Conservation (phyloP, 257 asterid species). For the Leptodermis oblonga region DNA sequence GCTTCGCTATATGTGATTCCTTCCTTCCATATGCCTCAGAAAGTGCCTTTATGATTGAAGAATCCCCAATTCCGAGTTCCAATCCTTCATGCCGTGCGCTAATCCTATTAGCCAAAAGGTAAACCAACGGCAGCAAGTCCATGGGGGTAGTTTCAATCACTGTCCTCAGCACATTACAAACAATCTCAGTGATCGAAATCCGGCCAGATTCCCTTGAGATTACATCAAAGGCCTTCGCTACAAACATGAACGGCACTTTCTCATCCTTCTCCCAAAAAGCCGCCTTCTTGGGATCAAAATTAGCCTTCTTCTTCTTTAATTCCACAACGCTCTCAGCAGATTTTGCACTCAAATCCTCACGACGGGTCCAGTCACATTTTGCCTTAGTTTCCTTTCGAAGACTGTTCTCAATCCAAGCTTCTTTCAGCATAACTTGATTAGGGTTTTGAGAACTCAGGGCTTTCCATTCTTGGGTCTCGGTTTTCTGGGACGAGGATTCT, state of each 20-base stretch:
- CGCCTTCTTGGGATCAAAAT: constrained; percentile 64
- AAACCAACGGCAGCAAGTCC: constrained; percentile 71
- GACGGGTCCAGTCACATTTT: neutral
- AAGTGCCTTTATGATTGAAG: constrained; percentile 78
- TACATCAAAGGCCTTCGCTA: constrained; percentile 78
- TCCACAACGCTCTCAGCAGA: constrained; percentile 60
- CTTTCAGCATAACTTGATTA: constrained; percentile 14
- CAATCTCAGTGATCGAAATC: constrained; percentile 76
- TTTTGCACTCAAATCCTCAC: constrained; percentile 8
- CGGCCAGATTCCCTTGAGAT: constrained; percentile 72
- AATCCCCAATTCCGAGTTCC: constrained; percentile 94
- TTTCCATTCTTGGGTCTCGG: constrained; percentile 34
- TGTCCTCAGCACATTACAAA: constrained; percentile 85
- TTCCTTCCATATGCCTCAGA: constrained; percentile 88
- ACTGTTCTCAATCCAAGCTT: neutral
- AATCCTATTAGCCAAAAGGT: constrained; percentile 67
- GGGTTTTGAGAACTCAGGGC: constrained; percentile 27
- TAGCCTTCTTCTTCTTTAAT: constrained; percentile 61
- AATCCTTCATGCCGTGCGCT: constrained; percentile 86
- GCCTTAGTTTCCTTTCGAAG: neutral
- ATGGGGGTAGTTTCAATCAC: constrained; percentile 77
- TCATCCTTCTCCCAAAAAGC: constrained; percentile 78
- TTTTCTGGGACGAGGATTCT: constrained; percentile 57
- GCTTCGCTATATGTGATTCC: constrained; percentile 70
- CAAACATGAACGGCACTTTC: constrained; percentile 88